A percentile compares a stretch with the other conserved stretches of the same genome.
Evolutionary conservation across 495 filamentous ascomycete genomes (phyloP).

Genomic region (Daldinia bambusicola): DNA sequence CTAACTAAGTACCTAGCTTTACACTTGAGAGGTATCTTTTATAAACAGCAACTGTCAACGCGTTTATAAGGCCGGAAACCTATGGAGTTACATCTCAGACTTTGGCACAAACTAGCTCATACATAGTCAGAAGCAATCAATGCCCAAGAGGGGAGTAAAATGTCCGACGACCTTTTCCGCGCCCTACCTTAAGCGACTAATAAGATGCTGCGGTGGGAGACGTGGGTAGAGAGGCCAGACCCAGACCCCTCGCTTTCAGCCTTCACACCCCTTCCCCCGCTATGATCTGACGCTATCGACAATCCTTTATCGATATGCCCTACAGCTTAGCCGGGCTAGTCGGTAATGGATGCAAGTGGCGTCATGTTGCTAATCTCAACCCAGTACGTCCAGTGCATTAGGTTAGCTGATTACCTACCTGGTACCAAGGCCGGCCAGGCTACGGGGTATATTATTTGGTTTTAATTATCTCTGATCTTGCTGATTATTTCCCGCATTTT

Average conservation of each 20-base stretch:
- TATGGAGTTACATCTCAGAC: too few relatives aligned
- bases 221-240: constrained; percentile 17
- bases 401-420: too few relatives aligned
- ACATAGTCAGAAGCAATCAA: background rate
- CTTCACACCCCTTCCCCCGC: constrained; percentile 38
- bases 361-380: constrained; percentile 39
- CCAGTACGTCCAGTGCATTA: background rate
- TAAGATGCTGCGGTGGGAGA: background rate
- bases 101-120: too few relatives aligned
- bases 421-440: background rate
- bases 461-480: constrained; percentile 37
- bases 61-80: too few relatives aligned
- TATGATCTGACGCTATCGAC: constrained; percentile 39
- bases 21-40: constrained; percentile 25
- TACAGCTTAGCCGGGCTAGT: constrained; percentile 41
- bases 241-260: constrained; percentile 8
- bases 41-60: constrained; percentile 13
- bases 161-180: background rate
- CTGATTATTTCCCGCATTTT: constrained; percentile 40
- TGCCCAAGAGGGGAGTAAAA: constrained; percentile 3
- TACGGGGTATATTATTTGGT: constrained; percentile 32
- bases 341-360: constrained; percentile 32
- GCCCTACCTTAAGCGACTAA: background rate
- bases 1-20: background rate
- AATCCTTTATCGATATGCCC: constrained; percentile 44